Evolutionary conservation across 2,329 filamentous ascomycete genomes (phyloP), one percentile per base, ranked within the genome.

Genomic region (Talaromyces sp.): DNA sequence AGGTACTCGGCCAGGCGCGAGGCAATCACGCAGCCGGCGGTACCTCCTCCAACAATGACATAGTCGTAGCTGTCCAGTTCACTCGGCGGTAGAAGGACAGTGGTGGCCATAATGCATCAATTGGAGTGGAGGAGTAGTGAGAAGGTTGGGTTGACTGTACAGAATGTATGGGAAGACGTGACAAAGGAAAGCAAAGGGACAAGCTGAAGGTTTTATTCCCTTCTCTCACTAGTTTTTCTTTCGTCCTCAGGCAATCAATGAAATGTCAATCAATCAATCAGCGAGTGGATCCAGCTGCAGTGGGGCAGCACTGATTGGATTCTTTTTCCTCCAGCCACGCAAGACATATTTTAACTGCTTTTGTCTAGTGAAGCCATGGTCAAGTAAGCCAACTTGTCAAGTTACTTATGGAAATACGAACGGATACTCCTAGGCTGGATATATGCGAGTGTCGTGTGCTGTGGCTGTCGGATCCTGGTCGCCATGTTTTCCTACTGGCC

Each of bases 1-100:
- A 96, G 81, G 72, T 95, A 94, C 73, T 91, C 84, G 33, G 90
- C 86, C 61, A 95, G 81, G 53, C 90, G 85, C 56, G 88, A 86
- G 57, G 89, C 90, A 66, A 94, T 83, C 61, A 94, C 89, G 77
- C 89, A 94, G 73, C 90, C 90, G 50, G 90, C 89, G 52, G 90
- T 94, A 69, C 90, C 90, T 63, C 90, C 90, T 63, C 90, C 90
- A 53, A 94, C 88, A 65, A 94, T 84, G 72, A 94, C 82, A 78
- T 92, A 94, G 81, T 94, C 89, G 76, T 85, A 94, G 77, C 80
- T 80, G 74, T 86, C 79, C 68, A 81, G 80, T 65, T 88, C 85
- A 69, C 81, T 77, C 62, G 82, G 73, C 50, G 87, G 80, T 63
- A 92, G 80, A 59, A 84, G 78, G 64, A 82, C 85, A 63, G 88